Evolutionary conservation across 257 asterid genomes (phyloP).

Genomic region (Solanum appendiculatum): DNA sequence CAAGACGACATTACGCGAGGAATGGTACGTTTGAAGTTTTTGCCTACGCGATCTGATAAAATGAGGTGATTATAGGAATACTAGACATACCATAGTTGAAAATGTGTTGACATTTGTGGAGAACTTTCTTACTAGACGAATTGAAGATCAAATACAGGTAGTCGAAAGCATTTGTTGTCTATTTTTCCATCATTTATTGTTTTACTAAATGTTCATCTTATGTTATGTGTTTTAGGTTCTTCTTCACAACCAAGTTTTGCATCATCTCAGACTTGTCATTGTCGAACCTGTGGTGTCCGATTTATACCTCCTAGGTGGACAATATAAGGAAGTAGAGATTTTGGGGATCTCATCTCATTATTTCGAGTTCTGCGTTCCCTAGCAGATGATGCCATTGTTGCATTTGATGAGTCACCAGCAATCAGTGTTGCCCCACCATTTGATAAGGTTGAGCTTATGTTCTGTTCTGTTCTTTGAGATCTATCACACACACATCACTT

Average conservation of each 20-base stretch:
- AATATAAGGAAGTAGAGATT: background rate
- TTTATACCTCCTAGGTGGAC: too few species aligned
- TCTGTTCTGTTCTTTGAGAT: background rate
- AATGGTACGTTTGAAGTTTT: conserved; percentile 39
- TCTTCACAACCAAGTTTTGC: too few species aligned
- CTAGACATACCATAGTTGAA: background rate
- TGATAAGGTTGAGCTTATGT: background rate
- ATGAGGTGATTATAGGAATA: background rate
- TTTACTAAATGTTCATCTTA: too few species aligned
- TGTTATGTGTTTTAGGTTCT: too few species aligned
- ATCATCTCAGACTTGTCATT: too few species aligned
- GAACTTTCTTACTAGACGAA: background rate
- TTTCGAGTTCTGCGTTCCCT: background rate
- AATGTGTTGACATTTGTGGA: background rate
- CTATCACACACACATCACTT: too few species aligned
- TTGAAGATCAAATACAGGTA: background rate
- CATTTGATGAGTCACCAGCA: too few species aligned
- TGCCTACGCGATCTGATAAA: background rate
- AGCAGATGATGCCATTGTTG: too few species aligned
- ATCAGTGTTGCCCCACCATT: background rate
- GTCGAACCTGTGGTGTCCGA: too few species aligned
- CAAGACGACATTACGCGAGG: conserved; percentile 86
- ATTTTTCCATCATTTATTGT: background rate
- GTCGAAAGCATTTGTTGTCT: background rate
- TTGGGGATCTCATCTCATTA: background rate